Evolutionary conservation across 225 moss, liverwort and hornwort genomes (phyloP), one percentile per base, ranked within the genome.

Genomic region (Physcomitrellopsis africana): DNA sequence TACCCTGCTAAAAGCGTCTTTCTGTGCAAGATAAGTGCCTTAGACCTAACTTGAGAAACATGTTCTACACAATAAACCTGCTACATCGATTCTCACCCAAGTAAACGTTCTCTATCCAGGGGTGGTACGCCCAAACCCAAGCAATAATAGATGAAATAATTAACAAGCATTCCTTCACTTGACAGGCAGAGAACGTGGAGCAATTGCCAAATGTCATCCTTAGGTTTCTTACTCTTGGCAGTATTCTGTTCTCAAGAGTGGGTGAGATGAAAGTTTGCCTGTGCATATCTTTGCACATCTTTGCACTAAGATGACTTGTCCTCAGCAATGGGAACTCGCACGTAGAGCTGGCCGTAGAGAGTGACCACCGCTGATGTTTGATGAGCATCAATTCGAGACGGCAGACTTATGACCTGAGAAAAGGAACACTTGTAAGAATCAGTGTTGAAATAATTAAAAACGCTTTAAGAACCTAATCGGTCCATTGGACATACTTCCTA

Each of bases 291-390:
- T 60, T 64, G 29, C 29, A 29, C 29, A 29, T 29, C 29, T 29
- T 29, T 37, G 19, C 65, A 69, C 85, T 88, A 88, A 5, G 73
- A 76, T 54, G 85, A 82, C 62, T 88, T 88, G 42, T 77, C 85
- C 75, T 88, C 88, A 26, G 93, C 94, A 54, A 99, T 95, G 11
- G 97, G 97, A n/a, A 99, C 94, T 10, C 97, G 92, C n/a, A 99
- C 97, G 86, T 93, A 99, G 74, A 99, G 90, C 81, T 99, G 97
- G 69, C 97, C 97, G 70, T 99, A 94, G 6, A 99, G 93, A 41
- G 97, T 99, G 68, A 99, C 97, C 51, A 99, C 97, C 15, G 97
- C 97, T 60, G 97, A 99, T 45, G 97, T 99, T 75, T 94, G 93
- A 81, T 99, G 97, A 51, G 97, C 97, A 79, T 99, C 97, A 83